Base-by-base conservation (phyloP, 805 yeast species). In the Candida saitoana region DNA sequence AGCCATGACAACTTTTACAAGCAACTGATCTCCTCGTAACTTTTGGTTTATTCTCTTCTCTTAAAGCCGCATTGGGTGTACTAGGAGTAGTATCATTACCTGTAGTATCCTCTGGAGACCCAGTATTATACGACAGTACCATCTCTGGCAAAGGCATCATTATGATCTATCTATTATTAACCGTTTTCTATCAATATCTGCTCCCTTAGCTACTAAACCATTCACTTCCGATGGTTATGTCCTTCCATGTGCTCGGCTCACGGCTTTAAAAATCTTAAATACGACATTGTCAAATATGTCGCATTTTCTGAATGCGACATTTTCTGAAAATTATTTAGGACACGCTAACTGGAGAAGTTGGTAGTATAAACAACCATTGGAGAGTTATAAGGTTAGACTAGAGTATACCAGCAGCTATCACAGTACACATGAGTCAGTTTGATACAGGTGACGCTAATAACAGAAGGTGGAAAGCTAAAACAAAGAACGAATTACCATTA, bases 1-100 rank as follows among this genome's bases (percentile, higher is more conserved):
- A 71, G 0, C 85, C 59, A 53, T 91, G 95, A 56, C 97, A 89
- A n/a, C 78, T 68, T 48, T 75, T 78, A 57, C 87, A 81, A 1
- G 86, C 86, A 11, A 77, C 79, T 0, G 82, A 61, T 38, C 80
- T 52, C 42, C 80, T 55, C 3, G 43, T 42, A 4, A 40, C 22
- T 34, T 39, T 45, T 18, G 41, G 24, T 18, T 44, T 46, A 8
- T 17, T 17, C 16, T 24, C 17, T 27, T 24, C 16, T 20, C n/a
- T 31, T 29, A 22, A 9, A 31, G 19, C 3, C 20, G 29, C 11
- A 5, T 32, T 19, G 15, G 25, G 32, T n/a, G 39, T 11, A 8
- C 22, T 18, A 34, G 34, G 29, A 16, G 33, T 29, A 6, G 32
- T 29, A 5, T 29, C 32, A 12, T 29, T 29, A 5, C 16, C 32